Conservation (phyloP, 306 rosid species). For the Clitoria ternatea region DNA sequence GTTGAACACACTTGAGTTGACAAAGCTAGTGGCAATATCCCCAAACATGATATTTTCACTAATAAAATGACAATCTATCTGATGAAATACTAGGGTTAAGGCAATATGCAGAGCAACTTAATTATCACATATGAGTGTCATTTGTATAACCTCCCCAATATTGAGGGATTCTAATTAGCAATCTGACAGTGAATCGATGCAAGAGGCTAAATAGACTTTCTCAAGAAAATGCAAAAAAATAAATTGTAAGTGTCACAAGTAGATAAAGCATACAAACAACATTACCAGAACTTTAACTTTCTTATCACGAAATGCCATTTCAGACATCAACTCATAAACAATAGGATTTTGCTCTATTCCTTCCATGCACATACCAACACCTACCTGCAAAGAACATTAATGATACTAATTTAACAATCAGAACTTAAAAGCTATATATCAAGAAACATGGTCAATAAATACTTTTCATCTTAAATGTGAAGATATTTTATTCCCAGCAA, state of each 20-base stretch:
- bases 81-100: no score
- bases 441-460: background rate
- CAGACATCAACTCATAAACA: slow-evolving; percentile 81
- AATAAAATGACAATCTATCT: no score
- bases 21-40: no score
- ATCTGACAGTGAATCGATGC: background rate
- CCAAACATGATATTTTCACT: no score
- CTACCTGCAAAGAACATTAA: slow-evolving; percentile 49
- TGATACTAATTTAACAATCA: background rate
- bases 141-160: background rate
- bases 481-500: background rate
- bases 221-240: background rate
- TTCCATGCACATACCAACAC: slow-evolving; percentile 99
- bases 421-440: background rate
- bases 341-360: slow-evolving; percentile 95
- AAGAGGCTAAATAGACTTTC: background rate
- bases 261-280: slow-evolving; percentile 1
- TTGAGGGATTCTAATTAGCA: background rate
- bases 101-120: no score
- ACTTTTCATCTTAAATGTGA: background rate
- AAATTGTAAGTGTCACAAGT: background rate
- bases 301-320: slow-evolving; percentile 82
- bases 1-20: no score
- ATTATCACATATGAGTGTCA: no score
- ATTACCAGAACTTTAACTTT: slow-evolving; percentile 68